Base-by-base conservation (phyloP, 2,329 filamentous ascomycete species). In the Pseudogymnoascus sp. region DNA sequence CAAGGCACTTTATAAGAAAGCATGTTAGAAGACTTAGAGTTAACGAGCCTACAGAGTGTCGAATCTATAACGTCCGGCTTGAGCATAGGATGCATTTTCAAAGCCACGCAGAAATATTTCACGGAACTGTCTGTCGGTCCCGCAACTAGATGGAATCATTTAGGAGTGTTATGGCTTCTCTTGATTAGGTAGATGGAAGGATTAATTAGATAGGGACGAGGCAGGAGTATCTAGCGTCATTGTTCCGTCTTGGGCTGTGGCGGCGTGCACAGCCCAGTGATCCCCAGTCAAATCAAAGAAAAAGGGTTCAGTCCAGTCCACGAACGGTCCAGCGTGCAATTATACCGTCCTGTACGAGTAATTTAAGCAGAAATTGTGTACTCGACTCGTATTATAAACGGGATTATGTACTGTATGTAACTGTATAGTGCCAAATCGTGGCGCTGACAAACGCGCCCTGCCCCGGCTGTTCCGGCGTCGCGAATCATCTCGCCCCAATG, bases 391-490 rank as follows among this genome's bases (percentile, higher is more conserved):
- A 56, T 56, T 12, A 12, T 35, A 28, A 33, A 56, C 28, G 28
- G 50, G 50, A n/a, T n/a, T n/a, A n/a, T n/a, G n/a, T n/a, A n/a
- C n/a, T n/a, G n/a, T n/a, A n/a, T n/a, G n/a, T n/a, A n/a, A n/a
- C n/a, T n/a, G 37, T n/a, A 26, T n/a, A 26, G 41, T 56, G 50
- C n/a, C 50, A 33, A 56, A 56, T 56, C 6, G n/a, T 56, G 50
- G 50, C 50, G 50, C 50, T 56, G 50, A 56, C 50, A 56, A 56
- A 56, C 50, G 50, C 50, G 50, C 50, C 50, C 28, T 56, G n/a
- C 28, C 50, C 50, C 50, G 50, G 50, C 26, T 33, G 26, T 56
- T 56, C 50, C 50, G 50, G 50, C 50, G 28, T 56, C 50, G 50
- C 50, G 28, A 56, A 56, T 14, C 50, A 56, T n/a, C 11, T 33